Evolutionary conservation across 768 basidiomycete genomes (phyloP), one percentile per base, ranked within the genome.

Genomic region (Boletus pseudo-olivaceus): DNA sequence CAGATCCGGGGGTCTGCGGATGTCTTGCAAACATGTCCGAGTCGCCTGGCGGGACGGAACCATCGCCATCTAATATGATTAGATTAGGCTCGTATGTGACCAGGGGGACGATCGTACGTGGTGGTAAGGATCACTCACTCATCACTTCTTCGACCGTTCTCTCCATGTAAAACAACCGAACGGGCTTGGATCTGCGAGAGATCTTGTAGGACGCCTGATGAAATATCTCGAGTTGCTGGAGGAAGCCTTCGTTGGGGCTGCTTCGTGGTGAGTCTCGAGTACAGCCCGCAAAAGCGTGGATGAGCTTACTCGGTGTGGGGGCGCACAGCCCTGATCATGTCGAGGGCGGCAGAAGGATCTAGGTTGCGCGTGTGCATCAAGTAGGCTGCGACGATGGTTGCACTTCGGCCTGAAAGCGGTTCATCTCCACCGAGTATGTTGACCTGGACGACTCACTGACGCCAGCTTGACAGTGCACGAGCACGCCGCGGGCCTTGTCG

Each of bases 381-480:
- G 64, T 93, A 97, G 5, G 93, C 94, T 2, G 91, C 85, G 7
- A 89, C 87, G 44, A 96, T 84, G 2, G 90, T 88, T 7, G 87
- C 84, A 59, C 91, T 93, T 23, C 94, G 82, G 63, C 89, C 89
- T 92, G 57, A 41, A 19, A 59, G 30, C 23, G 57, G 43, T 42
- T 59, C 35, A 14, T 49, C 47, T 43, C 58, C 38, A 15, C 44
- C 23, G 26, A 44, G 47, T 17, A 20, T 4, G 50, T 4, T 41
- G 17, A 48, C 27, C 12, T 20, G 12, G 42, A 49, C 6, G 45
- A 80, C 88, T 67, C 71, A 91, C 90, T 92, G 71, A 92, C 78
- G 26, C 94, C 94, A 23, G 90, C 92, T 54, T 90, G 87, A 66
- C 94, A 96, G 70, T 97, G 94, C 0, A 97, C 89, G 19, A 96